These are phyloP conservation scores for Cucurbita pepo DNA, from an alignment of 306 rosid species.

Conservation along the genomic window DNA sequence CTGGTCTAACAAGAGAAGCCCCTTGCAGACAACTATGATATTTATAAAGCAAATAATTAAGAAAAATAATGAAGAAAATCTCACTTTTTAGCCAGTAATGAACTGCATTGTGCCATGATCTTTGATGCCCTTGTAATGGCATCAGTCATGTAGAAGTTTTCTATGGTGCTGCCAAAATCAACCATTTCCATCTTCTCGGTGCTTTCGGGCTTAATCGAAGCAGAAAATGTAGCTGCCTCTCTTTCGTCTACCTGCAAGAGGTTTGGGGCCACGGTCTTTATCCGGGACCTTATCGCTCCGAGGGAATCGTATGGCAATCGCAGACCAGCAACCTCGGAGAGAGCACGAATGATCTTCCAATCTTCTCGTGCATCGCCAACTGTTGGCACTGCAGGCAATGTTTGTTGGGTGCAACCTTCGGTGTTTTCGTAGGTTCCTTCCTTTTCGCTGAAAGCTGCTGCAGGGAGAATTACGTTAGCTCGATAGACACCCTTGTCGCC, in stretches of 20 bases:
- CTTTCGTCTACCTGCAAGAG: slow-evolving; percentile 61
- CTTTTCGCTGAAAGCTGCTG: slow-evolving; percentile 91
- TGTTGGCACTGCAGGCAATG: slow-evolving; percentile 92
- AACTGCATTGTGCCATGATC: slow-evolving; percentile 99
- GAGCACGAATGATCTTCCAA: slow-evolving; percentile 88
- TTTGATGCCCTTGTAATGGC: slow-evolving; percentile 96
- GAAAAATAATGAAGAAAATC: slow-evolving; percentile 12
- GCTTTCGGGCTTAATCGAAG: slow-evolving; percentile 49
- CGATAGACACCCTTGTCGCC: slow-evolving; percentile 86
- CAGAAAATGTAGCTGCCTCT: slow-evolving; percentile 60
- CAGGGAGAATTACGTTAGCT: slow-evolving; percentile 72
- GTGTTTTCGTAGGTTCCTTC: slow-evolving; percentile 90
- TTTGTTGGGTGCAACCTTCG: slow-evolving; percentile 81
- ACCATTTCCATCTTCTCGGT: slow-evolving; percentile 27
- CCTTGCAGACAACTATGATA: not conserved
- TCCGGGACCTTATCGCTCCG: slow-evolving; percentile 45
- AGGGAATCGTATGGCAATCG: slow-evolving; percentile 65
- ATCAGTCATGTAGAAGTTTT: slow-evolving; percentile 95
- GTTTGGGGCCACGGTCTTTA: slow-evolving; percentile 73
- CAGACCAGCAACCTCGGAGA: slow-evolving; percentile 74
- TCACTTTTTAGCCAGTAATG: slow-evolving; percentile 67
- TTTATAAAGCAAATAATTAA: not conserved
- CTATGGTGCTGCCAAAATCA: slow-evolving; percentile 47
- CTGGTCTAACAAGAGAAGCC: slow-evolving; percentile 16
- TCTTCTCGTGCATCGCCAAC: slow-evolving; percentile 97